Base-by-base conservation (phyloP, 106 monocot species). In the Posidonia australis region DNA sequence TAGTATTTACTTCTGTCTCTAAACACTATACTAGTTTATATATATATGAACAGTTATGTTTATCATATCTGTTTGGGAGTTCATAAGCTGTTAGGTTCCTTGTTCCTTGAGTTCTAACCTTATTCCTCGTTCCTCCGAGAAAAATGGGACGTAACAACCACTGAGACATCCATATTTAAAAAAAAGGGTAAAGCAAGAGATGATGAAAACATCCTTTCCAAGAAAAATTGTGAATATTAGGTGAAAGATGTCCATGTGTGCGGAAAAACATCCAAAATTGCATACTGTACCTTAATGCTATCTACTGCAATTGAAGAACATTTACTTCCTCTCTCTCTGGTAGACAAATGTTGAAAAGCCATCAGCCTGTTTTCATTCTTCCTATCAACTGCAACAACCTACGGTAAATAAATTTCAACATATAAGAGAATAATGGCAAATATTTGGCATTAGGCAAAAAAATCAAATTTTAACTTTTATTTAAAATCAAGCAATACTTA, bases 341-440 rank as follows among this genome's bases (percentile, higher is more conserved):
- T 86, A 61, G 94, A 90, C 60, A 96, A 55, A 29, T 90, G 79
- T 76, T 96, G 94, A 44, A 96, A 90, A 63, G 94, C 80, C 90
- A 90, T 82, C 27, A 96, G 49, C 70, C 67, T 83, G 51, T 67
- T 76, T 45, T 73, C 74, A 64, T 76, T 77, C 71, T 83, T 87
- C 70, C 94, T 84, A 68, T 96, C 86, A 61, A 96, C 76, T 32
- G 82, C 90, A 65, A 96, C 94, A 70, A 90, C 77, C 94, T 94
- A 43, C 42, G n/a, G 48, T 71, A 13, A 58, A 42, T 63, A 6
- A 17, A 22, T 36, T 19, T 5, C 13, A 41, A 53, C 3, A 53
- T 20, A 23, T 20, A 23, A 53, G 20, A 53, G 17, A 52, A 51
- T 19, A 19, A 53, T 10, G 22, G 22, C n/a, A 53, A 18, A 53